Evolutionary conservation across 2,329 filamentous ascomycete genomes (phyloP).

Genomic region (Fusarium illudens): DNA sequence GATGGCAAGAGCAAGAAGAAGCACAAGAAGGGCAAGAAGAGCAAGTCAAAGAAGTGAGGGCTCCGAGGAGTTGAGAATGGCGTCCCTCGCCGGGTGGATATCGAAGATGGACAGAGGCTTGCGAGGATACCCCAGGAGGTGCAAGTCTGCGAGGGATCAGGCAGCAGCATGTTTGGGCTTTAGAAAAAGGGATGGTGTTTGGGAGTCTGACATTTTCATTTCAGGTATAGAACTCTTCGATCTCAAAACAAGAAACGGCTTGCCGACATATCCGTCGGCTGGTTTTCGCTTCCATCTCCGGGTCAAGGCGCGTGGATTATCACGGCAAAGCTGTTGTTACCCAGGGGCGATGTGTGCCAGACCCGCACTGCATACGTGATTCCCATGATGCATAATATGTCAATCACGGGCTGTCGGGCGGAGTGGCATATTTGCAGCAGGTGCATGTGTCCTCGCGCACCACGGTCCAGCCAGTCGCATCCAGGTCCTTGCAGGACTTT

Average conservation of each 20-base stretch:
- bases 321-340: neutral
- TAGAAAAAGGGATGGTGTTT: conserved; percentile 23
- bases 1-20: conserved; percentile 44
- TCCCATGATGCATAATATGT: neutral
- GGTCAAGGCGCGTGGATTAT: neutral
- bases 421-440: neutral
- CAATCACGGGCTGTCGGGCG: neutral
- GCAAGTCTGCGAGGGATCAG: neutral
- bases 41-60: conserved; percentile 42
- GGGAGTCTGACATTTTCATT: conserved; percentile 4
- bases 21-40: conserved; percentile 47
- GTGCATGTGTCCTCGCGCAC: neutral
- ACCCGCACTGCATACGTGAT: neutral
- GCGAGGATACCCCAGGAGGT: conserved; percentile 22
- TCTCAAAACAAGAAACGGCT: neutral
- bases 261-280: neutral
- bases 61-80: neutral
- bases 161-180: conserved; percentile 14
- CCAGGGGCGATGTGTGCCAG: neutral
- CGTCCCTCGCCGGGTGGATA: neutral
- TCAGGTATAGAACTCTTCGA: neutral
- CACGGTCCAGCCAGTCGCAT: neutral
- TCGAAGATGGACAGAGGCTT: neutral
- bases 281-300: neutral
- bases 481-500: neutral